Base-by-base conservation (phyloP, 441 rosid species). In the Populus hybrid region DNA sequence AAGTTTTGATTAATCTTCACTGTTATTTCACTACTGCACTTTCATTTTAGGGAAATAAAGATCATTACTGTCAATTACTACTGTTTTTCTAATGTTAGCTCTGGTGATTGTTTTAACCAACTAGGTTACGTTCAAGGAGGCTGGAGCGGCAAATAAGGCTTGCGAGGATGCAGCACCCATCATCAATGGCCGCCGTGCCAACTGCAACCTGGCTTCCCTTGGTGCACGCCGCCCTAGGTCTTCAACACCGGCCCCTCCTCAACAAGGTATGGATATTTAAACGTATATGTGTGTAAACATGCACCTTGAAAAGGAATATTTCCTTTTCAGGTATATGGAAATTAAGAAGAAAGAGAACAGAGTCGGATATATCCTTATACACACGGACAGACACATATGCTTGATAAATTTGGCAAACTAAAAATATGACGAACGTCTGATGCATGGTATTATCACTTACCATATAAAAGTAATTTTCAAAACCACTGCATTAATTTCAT, bases 151-250 rank as follows among this genome's bases (percentile, higher is more conserved):
- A 0, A 91, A 86, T 75, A 91, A 78, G 83, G 99, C 96, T 33
- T 95, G 99, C 35, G 94, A 88, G 77, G 97, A 93, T 56, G 82
- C 98, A 26, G 71, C 89, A 31, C 99, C 99, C n/a, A 71, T 90
- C 82, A 93, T 95, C 84, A 92, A 88, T 73, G 95, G 93, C 75
- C 98, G 99, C 67, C 91, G 98, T 0, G 99, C 97, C 72, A 95
- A 93, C 84, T 95, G 99, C 81, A 95, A 93, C 74, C 88, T 93
- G 33, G 98, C 98, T 21, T 95, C 95, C 0, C 95, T 93, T 3
- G 97, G 98, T 63, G 95, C 94, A 5, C 93, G 95, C 66, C 88
- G 88, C 78, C 90, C 90, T 23, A 88, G 87, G 86, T 86, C 93
- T 3, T 68, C 81, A 35, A 73, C 86, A 65, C 78, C 88, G 42